phyloP scores from a whole-genome alignment of 768 basidiomycete genomes.

The Mycena epipterygia region DNA sequence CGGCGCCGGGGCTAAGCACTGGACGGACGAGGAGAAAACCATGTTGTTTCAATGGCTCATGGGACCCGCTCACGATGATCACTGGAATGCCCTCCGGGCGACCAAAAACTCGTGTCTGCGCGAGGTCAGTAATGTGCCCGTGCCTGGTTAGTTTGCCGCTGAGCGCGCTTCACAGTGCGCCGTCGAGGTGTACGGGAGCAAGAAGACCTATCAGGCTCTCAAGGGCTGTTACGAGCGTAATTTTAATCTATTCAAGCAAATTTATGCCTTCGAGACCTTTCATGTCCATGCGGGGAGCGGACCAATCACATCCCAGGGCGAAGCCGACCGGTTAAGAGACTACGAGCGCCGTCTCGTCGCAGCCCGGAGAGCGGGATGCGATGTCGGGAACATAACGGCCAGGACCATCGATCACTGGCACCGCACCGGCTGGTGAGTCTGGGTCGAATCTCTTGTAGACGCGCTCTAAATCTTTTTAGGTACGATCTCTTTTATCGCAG shows the following conservation, averaged over 20 bases:
- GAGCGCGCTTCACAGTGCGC: conserved; percentile 66
- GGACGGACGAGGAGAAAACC: conserved; percentile 88
- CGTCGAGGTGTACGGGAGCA: conserved; percentile 75
- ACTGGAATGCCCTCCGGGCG: conserved; percentile 82
- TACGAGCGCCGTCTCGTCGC: conserved; percentile 79
- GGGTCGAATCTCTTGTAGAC: not conserved
- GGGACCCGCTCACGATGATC: conserved; percentile 77
- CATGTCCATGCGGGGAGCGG: conserved; percentile 52
- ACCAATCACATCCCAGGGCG: conserved; percentile 59
- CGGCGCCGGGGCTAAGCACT: conserved; percentile 81
- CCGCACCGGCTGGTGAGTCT: conserved; percentile 70
- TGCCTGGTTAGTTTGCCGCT: conserved; percentile 13
- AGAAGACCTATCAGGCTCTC: conserved; percentile 87
- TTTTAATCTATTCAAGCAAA: conserved; percentile 88
- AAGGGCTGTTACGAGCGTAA: conserved; percentile 91
- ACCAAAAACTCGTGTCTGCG: conserved; percentile 88
- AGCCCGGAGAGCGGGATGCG: conserved; percentile 75
- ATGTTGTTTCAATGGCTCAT: conserved; percentile 86
- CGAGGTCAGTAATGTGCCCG: conserved; percentile 60
- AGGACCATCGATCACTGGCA: conserved; percentile 87
- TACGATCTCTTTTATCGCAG: conserved; percentile 80
- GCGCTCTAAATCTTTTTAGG: conserved; percentile 21
- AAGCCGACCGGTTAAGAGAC: conserved; percentile 76
- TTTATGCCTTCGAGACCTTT: conserved; percentile 77
- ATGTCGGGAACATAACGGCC: conserved; percentile 80